Evolutionary conservation across 495 filamentous ascomycete genomes (phyloP).

Genomic region (Jackrogersella multiformis): DNA sequence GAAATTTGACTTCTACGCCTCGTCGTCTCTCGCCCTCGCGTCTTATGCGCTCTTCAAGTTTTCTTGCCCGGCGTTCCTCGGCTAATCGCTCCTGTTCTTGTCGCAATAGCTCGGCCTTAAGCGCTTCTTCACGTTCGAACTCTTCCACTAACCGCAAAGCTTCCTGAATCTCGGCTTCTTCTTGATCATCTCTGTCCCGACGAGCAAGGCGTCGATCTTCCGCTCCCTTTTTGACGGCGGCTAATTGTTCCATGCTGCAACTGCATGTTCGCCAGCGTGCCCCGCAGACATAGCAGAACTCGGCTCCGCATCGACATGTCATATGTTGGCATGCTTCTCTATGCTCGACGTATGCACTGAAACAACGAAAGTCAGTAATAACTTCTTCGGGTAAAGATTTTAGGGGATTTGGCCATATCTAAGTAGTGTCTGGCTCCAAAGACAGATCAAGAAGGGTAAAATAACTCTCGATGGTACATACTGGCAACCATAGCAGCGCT

Average conservation of each 20-base stretch:
- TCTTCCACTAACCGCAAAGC: constrained; percentile 49
- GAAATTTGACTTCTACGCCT: constrained; percentile 42
- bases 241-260: constrained; percentile 48
- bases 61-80: constrained; percentile 37
- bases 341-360: constrained; percentile 53
- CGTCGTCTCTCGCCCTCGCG: constrained; percentile 43
- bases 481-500: constrained; percentile 42
- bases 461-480: no score
- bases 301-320: constrained; percentile 59
- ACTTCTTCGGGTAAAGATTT: no score
- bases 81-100: constrained; percentile 40
- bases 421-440: no score
- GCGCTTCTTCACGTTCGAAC: constrained; percentile 49
- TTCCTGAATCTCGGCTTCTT: constrained; percentile 46
- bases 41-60: constrained; percentile 40
- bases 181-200: constrained; percentile 32
- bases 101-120: constrained; percentile 44
- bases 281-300: constrained; percentile 64
- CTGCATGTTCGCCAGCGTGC: constrained; percentile 50
- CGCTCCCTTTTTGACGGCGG: constrained; percentile 34
- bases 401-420: no score
- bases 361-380: no score
- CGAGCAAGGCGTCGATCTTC: constrained; percentile 36
- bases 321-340: constrained; percentile 62
- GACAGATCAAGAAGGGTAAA: no score